Percentiles rank a stretch among this genome's conserved stretches.
These are phyloP conservation scores for Yarrowia sp. DNA, from an alignment of 805 yeast species.

Conservation along the genomic window DNA sequence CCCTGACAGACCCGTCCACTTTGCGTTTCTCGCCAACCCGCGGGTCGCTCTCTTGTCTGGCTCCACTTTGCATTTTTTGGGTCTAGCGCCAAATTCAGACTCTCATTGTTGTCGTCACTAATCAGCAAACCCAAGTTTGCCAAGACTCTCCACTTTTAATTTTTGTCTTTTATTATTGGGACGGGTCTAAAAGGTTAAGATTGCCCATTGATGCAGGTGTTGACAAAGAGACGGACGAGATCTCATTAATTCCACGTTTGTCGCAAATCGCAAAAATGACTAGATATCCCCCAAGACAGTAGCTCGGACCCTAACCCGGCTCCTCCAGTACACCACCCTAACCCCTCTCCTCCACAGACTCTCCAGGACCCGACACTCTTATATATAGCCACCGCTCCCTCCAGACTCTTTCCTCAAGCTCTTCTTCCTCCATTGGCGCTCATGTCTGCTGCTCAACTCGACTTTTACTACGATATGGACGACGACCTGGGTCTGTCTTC, in stretches of 20 bases:
- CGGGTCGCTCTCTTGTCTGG: too few relatives aligned
- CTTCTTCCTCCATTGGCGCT: not conserved
- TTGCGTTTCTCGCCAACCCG: too few relatives aligned
- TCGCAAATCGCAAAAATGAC: not conserved
- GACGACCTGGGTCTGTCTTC: not conserved
- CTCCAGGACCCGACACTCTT: not conserved
- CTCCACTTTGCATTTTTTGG: not conserved
- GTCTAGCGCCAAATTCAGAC: too few relatives aligned
- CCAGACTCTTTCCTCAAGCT: not conserved
- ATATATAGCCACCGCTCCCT: not conserved
- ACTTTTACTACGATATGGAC: conserved; percentile 14
- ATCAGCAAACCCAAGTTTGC: not conserved
- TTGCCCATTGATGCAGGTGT: conserved; percentile 11
- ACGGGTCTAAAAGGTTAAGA: not conserved
- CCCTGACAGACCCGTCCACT: too few relatives aligned
- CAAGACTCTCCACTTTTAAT: conserved; percentile 13
- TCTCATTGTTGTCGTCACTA: not conserved
- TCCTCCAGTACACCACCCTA: conserved; percentile 7
- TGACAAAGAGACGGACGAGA: not conserved
- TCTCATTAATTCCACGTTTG: not conserved
- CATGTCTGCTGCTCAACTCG: conserved; percentile 4
- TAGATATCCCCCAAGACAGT: too few relatives aligned
- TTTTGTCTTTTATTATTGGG: not conserved
- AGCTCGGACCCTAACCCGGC: not conserved
- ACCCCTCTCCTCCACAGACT: conserved; percentile 7